These are phyloP conservation scores for Boletus rex-veris DNA, from an alignment of 768 basidiomycete species.

Conservation along the genomic window DNA sequence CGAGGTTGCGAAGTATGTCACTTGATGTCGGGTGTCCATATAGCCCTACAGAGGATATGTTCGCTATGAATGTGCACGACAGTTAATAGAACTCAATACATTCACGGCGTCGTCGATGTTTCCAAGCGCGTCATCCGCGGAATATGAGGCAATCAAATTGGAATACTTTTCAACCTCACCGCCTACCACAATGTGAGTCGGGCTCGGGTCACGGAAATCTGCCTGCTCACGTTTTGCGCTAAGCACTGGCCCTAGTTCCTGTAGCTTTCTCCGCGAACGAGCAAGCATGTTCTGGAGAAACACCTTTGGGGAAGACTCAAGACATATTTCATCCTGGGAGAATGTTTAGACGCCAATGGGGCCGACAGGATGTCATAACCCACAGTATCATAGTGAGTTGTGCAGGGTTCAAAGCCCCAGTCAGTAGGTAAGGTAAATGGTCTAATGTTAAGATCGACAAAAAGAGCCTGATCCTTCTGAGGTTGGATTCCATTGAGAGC, in stretches of 20 bases:
- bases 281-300: slow-evolving; percentile 77
- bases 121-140: slow-evolving; percentile 47
- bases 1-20: slow-evolving; percentile 50
- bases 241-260: slow-evolving; percentile 56
- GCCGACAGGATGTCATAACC: slow-evolving; percentile 18
- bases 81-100: slow-evolving; percentile 8
- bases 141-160: slow-evolving; percentile 46
- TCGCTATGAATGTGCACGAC: neutral
- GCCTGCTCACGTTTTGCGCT: slow-evolving; percentile 55
- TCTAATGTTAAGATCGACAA: slow-evolving; percentile 67
- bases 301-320: slow-evolving; percentile 69
- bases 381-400: slow-evolving; percentile 74
- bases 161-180: slow-evolving; percentile 51
- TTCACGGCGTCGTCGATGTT: slow-evolving; percentile 41
- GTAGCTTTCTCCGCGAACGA: slow-evolving; percentile 56
- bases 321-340: slow-evolving; percentile 43
- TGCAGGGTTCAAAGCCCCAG: slow-evolving; percentile 74
- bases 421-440: slow-evolving; percentile 62
- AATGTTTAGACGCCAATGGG: neutral
- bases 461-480: slow-evolving; percentile 62
- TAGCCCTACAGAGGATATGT: slow-evolving; percentile 43
- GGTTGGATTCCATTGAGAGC: slow-evolving; percentile 54
- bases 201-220: neutral
- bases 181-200: slow-evolving; percentile 35
- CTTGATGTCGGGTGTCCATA: slow-evolving; percentile 61